A percentile compares a stretch with the other conserved stretches of the same genome.
These are phyloP conservation scores for Toxoplasma gondii DNA, from an alignment of 169 alveolate species.

Conservation along the genomic window DNA sequence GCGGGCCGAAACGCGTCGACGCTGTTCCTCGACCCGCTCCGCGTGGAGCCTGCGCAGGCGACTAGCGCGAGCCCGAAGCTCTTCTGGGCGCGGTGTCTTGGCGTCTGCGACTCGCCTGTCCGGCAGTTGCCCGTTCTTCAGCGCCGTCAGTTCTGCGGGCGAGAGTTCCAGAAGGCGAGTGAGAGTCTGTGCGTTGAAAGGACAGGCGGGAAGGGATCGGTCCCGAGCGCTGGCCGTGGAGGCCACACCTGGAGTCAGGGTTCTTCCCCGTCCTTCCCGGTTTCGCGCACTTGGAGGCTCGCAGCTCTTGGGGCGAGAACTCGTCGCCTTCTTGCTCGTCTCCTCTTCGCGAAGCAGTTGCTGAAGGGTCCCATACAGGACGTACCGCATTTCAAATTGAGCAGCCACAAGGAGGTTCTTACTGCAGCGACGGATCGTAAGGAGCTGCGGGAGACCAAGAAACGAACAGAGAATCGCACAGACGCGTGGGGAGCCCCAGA, in stretches of 20 bases:
- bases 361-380: constrained; percentile 49
- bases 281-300: background rate
- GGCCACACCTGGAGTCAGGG: background rate
- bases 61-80: background rate
- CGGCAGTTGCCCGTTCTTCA: constrained; percentile 10
- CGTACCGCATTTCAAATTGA: constrained; percentile 60
- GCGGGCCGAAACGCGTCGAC: background rate
- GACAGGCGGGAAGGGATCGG: constrained; percentile 29
- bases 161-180: background rate
- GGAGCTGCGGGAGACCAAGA: constrained; percentile 57
- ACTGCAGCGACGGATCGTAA: constrained; percentile 54
- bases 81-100: background rate
- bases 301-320: background rate
- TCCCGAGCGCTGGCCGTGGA: background rate
- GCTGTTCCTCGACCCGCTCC: background rate
- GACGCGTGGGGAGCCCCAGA: constrained; percentile 57
- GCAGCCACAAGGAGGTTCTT: constrained; percentile 52
- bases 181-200: background rate
- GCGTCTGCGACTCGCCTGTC: constrained; percentile 11
- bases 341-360: constrained; percentile 38
- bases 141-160: background rate
- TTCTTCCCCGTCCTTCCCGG: background rate
- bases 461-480: constrained; percentile 35
- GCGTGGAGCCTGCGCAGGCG: background rate
- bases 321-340: background rate